These are phyloP conservation scores for Rhodocollybia butyracea DNA, from an alignment of 768 basidiomycete species.

Conservation along the genomic window DNA sequence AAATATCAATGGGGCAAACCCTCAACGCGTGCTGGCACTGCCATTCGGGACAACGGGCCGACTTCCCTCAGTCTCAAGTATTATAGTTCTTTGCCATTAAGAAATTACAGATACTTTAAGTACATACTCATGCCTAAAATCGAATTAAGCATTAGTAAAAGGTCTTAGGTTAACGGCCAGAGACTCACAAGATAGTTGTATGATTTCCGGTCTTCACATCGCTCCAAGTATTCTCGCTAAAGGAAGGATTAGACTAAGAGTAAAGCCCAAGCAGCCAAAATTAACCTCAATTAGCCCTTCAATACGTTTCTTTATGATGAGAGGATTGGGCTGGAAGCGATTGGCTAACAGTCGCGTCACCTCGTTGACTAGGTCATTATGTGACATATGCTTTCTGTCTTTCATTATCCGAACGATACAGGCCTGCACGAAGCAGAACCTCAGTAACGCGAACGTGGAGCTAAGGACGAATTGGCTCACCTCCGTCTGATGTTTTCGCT, in stretches of 20 bases:
- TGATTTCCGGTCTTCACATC: constrained; percentile 83
- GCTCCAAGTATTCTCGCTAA: constrained; percentile 91
- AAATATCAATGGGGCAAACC: no score
- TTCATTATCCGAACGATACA: constrained; percentile 99
- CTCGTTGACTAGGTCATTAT: constrained; percentile 88
- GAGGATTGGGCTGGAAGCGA: constrained; percentile 85
- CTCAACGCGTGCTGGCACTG: not conserved
- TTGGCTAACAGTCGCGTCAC: constrained; percentile 81
- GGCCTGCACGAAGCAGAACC: constrained; percentile 51
- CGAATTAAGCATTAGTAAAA: not conserved
- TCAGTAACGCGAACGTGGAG: constrained; percentile 6
- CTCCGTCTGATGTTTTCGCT: constrained; percentile 85
- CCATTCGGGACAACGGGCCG: not conserved
- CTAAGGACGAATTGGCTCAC: constrained; percentile 37
- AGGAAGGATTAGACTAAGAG: not conserved
- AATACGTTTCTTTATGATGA: constrained; percentile 88
- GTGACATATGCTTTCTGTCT: constrained; percentile 83
- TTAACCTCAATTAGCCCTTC: constrained; percentile 88
- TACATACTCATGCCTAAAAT: constrained; percentile 1
- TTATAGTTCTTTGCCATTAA: not conserved
- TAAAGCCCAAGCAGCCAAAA: not conserved
- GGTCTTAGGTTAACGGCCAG: not conserved
- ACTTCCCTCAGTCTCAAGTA: not conserved
- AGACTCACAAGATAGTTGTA: constrained; percentile 70
- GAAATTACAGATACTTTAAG: not conserved